phyloP scores from a whole-genome alignment of 331 rosid genomes.

The Dryas integrifolia region DNA sequence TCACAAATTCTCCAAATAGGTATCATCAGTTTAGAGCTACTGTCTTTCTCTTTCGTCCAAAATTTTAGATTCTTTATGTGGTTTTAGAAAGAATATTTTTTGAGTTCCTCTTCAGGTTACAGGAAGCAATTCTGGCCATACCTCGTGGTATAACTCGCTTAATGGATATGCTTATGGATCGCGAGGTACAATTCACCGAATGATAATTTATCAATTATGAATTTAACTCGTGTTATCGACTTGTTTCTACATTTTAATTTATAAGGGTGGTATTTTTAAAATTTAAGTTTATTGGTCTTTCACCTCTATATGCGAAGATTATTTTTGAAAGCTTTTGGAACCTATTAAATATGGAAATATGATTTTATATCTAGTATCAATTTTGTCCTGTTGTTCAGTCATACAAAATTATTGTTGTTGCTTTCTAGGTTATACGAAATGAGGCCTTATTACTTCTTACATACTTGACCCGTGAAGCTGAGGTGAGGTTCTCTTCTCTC shows the following conservation, averaged over 20 bases:
- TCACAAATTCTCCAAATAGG: conserved; percentile 79
- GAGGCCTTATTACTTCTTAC: conserved; percentile 91
- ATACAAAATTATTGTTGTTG: background rate
- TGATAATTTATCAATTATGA: conserved; percentile 9
- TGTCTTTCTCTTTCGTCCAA: conserved; percentile 23
- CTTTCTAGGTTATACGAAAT: conserved; percentile 78
- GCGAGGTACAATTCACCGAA: conserved; percentile 61
- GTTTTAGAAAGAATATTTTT: conserved; percentile 26
- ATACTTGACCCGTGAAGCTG: conserved; percentile 87
- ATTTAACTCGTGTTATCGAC: conserved; percentile 11
- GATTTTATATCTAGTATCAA: background rate
- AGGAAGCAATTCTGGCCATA: conserved; percentile 89
- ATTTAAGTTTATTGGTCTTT: background rate
- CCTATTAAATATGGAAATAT: background rate
- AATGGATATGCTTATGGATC: conserved; percentile 99
- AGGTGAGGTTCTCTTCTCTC: conserved; percentile 48
- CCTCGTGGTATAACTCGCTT: conserved; percentile 91
- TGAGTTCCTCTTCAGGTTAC: conserved; percentile 69
- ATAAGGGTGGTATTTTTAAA: background rate
- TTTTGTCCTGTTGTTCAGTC: background rate
- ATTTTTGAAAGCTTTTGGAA: background rate
- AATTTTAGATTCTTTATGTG: conserved; percentile 14
- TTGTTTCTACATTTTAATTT: background rate
- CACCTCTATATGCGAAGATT: background rate
- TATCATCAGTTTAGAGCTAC: conserved; percentile 37